These are phyloP conservation scores for Globisporangium rhizosaccharum DNA, from an alignment of 352 stramenopile species.

Conservation along the genomic window DNA sequence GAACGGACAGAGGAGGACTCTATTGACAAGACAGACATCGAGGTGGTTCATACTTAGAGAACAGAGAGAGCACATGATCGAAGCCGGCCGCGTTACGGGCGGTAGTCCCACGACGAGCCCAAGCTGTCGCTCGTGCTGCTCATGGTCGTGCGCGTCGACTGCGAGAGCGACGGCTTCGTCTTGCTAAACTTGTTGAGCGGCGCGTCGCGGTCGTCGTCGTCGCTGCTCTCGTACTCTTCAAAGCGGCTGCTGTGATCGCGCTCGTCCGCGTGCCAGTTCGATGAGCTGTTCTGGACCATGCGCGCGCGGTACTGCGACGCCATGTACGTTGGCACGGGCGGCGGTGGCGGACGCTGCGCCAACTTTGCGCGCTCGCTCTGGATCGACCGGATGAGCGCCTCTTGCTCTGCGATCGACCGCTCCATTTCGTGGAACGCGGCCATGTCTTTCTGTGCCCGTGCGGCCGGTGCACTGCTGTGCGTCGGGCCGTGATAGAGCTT, in stretches of 20 bases:
- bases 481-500: conserved; percentile 12
- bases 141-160: conserved; percentile 16
- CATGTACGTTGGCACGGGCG: background rate
- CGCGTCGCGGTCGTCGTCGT: conserved; percentile 9
- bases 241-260: conserved; percentile 11
- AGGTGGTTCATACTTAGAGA: background rate
- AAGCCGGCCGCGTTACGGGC: background rate
- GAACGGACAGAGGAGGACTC: too few species aligned
- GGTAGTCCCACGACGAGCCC: conserved; percentile 14
- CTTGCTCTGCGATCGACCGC: conserved; percentile 47
- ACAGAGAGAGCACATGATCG: background rate
- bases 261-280: conserved; percentile 1
- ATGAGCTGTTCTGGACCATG: conserved; percentile 1
- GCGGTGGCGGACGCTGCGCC: conserved; percentile 6
- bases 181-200: background rate
- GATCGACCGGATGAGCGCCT: conserved; percentile 41
- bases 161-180: conserved; percentile 1
- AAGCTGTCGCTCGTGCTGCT: conserved; percentile 14
- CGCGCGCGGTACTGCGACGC: conserved; percentile 9
- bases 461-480: conserved; percentile 20
- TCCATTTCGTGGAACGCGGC: conserved; percentile 43
- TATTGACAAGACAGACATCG: too few species aligned
- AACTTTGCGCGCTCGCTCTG: conserved; percentile 21
- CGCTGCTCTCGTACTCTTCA: conserved; percentile 7
- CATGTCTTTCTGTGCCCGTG: conserved; percentile 15